Base-by-base conservation (phyloP, 1,284 basidiomycete genomes). In the Ustilago tritici region DNA sequence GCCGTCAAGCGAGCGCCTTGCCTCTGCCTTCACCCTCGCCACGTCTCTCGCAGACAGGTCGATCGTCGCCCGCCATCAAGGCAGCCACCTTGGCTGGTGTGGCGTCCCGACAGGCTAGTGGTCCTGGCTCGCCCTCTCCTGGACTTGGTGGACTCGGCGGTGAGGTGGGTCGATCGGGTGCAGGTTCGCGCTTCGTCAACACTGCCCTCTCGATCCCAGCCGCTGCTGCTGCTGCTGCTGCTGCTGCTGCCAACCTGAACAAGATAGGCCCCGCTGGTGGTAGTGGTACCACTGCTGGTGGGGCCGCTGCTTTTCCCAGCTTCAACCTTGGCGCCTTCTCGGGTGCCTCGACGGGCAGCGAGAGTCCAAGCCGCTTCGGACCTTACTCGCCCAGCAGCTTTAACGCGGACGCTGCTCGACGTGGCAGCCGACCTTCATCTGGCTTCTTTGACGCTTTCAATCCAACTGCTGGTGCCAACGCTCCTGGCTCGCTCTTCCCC, bases 391-490 rank as follows among this genome's bases (percentile, higher is more conserved):
- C 76, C 56, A 71, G 54, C 70, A 68, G 57, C 49, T 78, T 73
- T 34, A 78, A 76, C 23, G 63, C 70, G 11, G 52, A 61, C 12
- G 66, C 66, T 8, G 65, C 70, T 35, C 69, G 75, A 32, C 75
- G 66, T 35, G 67, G 66, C 46, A 74, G 70, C 41, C 78, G 78
- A 36, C 74, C 78, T 31, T 59, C 66, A 46, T 82, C 80, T 17
- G 80, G 78, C 60, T 82, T 75, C 73, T 83, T 80, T 56, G 78
- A 80, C 15, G 81, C 80, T 3, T 83, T 83, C 59, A 76, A 72
- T 55, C 69, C 72, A 1, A 72, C 70, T 4, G 74, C 70, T 5
- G 74, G 74, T 55, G 74, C 74, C 56, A 76, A 71, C 38, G 60
- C 65, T 28, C 69, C 71, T 10, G 71, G 68, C 32, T 67, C 70